Conservation (phyloP, 768 basidiomycete species). For the Scleroderma bovista region DNA sequence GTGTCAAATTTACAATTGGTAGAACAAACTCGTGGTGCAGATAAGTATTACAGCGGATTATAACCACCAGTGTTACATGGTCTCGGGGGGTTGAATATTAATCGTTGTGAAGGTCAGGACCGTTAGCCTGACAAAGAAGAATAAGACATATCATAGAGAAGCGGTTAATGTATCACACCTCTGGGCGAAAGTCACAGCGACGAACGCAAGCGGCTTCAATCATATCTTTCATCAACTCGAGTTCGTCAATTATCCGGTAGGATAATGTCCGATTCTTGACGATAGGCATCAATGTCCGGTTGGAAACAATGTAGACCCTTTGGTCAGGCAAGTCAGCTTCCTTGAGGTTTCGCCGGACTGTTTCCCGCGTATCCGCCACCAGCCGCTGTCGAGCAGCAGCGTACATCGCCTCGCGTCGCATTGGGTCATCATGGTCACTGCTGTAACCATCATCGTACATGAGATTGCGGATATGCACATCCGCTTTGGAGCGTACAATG, state of each 20-base stretch:
- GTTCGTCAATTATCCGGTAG: conserved; percentile 10
- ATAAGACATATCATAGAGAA: background rate
- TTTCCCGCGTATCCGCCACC: conserved; percentile 13
- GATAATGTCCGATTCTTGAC: conserved; percentile 1
- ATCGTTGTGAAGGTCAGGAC: too few species aligned
- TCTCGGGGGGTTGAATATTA: too few species aligned
- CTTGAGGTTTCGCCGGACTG: conserved; percentile 10
- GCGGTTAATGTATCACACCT: background rate
- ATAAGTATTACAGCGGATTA: too few species aligned
- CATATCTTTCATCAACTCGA: conserved; percentile 11
- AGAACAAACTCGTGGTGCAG: too few species aligned
- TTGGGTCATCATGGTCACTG: conserved; percentile 3
- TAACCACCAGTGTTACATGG: too few species aligned
- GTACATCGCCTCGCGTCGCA: conserved; percentile 3
- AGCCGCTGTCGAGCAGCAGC: conserved; percentile 11
- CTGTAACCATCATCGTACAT: conserved; percentile 7
- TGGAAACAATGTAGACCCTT: conserved; percentile 19
- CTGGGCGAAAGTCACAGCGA: background rate
- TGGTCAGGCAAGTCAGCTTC: conserved; percentile 14
- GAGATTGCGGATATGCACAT: conserved; percentile 10
- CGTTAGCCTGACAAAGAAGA: too few species aligned
- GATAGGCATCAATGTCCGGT: conserved; percentile 7
- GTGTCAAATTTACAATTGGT: too few species aligned
- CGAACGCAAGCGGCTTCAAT: conserved; percentile 7
- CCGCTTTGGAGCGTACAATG: conserved; percentile 15